Conservation (phyloP, 345 rosid genomes). For the Gossypium ekmanianum region DNA sequence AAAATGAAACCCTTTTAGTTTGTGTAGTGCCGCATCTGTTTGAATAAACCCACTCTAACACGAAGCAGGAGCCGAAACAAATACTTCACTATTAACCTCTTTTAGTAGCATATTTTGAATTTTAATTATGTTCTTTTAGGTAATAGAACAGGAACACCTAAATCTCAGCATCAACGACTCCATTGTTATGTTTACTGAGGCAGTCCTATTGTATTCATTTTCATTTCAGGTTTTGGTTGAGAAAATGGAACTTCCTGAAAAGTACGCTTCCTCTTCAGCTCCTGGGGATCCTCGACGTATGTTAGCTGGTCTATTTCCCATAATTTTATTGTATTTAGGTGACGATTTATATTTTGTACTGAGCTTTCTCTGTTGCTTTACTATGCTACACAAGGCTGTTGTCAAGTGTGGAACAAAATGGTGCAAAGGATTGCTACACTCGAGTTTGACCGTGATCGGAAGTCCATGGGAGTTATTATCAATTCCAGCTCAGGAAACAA, state of each 20-base stretch:
- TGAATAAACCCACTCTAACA: neutral
- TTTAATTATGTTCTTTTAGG: neutral
- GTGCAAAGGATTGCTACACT: slow-evolving; percentile 88
- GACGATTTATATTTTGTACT: neutral
- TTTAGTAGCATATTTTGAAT: neutral
- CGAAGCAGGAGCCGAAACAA: neutral
- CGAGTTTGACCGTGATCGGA: slow-evolving; percentile 86
- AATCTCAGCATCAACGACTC: neutral
- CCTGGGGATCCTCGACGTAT: slow-evolving; percentile 50
- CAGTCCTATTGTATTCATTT: neutral
- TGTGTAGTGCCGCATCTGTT: neutral
- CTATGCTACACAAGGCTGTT: slow-evolving; percentile 50
- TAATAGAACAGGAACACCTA: neutral
- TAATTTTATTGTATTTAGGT: neutral
- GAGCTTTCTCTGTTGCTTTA: neutral
- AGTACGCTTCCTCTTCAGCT: slow-evolving; percentile 37
- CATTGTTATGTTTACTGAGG: neutral
- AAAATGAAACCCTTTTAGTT: neutral
- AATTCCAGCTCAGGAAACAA: slow-evolving; percentile 69
- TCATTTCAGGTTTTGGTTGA: slow-evolving; percentile 77
- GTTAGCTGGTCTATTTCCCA: slow-evolving; percentile 18
- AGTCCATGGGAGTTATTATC: slow-evolving; percentile 97
- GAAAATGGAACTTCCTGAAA: slow-evolving; percentile 86
- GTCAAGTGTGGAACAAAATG: slow-evolving; percentile 55
- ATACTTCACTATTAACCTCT: neutral